Base-by-base conservation (phyloP, 805 yeast species). In the Sugiyamaella boreocaroliniensis region DNA sequence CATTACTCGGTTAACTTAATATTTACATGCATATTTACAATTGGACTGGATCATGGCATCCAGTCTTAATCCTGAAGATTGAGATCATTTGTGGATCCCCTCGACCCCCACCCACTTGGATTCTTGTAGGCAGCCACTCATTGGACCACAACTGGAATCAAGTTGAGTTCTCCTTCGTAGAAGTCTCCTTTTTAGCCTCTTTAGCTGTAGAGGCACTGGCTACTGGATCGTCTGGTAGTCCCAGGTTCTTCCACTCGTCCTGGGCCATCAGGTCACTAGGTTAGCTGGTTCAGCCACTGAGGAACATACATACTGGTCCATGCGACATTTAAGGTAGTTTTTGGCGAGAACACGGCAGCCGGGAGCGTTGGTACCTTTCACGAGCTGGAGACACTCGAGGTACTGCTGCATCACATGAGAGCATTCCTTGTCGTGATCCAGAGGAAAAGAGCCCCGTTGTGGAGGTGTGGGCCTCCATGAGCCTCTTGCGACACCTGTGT, bases 371-470 rank as follows among this genome's bases (percentile, higher is more conserved):
- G 83, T 82, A 54, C 92, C 92, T 52, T 76, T 77, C 14, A 89
- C 88, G 32, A 81, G 71, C 64, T 85, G 83, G 69, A 92, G 71
- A 70, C 99, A 92, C 46, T 80, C 71, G 57, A 92, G 71, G 65
- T 92, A 92, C 46, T 78, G 79, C 44, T 76, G 66, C 93, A 90
- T 93, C 53, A 81, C 78, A 19, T 75, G 74, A 19, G 82, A 80
- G 65, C 98, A 92, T 58, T 93, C 98, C 7, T 78, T 78, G 55
- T 79, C 83, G 64, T 92, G 99, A 64, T 92, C 99, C 45, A 92
- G 72, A 0, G 98, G 99, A 68, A 92, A 92, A 0, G 98, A 88
- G 0, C 99, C 99, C 59, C 97, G 74, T 59, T 92, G 96, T 1
- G 99, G 99, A 19, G 99, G 96, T 0, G 92, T 85, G 9, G 97